A percentile compares a stretch with the other conserved stretches of the same genome.
phyloP scores from a whole-genome alignment of 192 early-diverging fungal species.

The Coemansia sp. region DNA sequence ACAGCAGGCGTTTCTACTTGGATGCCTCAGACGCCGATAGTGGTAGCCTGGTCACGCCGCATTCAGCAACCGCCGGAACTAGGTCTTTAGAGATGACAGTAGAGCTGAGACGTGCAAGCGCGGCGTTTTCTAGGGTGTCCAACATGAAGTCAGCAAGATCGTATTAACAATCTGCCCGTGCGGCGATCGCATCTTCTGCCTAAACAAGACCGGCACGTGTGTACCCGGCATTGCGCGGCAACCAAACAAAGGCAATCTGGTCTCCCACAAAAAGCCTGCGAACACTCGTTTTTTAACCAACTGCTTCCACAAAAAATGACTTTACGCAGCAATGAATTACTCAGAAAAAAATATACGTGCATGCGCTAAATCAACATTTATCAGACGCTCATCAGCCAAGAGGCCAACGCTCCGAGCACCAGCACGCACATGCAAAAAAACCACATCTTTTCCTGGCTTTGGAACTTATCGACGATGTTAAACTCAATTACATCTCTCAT shows the following conservation, averaged over 20 bases:
- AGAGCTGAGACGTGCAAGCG: constrained; percentile 16
- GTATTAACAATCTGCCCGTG: constrained; percentile 35
- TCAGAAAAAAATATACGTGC: constrained; percentile 82
- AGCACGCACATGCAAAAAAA: constrained; percentile 91
- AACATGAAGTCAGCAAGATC: constrained; percentile 31
- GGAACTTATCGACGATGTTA: constrained; percentile 96
- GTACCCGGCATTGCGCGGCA: background rate
- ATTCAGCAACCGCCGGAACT: too few relatives aligned
- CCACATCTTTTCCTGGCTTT: constrained; percentile 97
- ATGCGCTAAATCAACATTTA: constrained; percentile 90
- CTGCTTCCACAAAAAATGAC: constrained; percentile 76
- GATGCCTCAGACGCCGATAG: too few relatives aligned
- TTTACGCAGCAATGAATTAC: too few relatives aligned
- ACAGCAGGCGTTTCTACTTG: too few relatives aligned
- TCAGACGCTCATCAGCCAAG: constrained; percentile 74
- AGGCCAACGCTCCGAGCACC: constrained; percentile 71
- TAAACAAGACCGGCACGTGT: constrained; percentile 9
- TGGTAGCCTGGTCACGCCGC: too few relatives aligned
- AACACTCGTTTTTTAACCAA: constrained; percentile 60
- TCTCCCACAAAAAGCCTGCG: constrained; percentile 15
- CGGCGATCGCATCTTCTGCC: background rate
- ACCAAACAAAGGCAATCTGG: constrained; percentile 33
- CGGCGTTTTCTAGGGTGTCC: constrained; percentile 23
- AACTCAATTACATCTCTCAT: constrained; percentile 78
- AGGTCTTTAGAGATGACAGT: constrained; percentile 1